Evolutionary conservation across 163 green algal genomes (phyloP), one percentile per base, ranked within the genome.

Genomic region (Botryococcus braunii): DNA sequence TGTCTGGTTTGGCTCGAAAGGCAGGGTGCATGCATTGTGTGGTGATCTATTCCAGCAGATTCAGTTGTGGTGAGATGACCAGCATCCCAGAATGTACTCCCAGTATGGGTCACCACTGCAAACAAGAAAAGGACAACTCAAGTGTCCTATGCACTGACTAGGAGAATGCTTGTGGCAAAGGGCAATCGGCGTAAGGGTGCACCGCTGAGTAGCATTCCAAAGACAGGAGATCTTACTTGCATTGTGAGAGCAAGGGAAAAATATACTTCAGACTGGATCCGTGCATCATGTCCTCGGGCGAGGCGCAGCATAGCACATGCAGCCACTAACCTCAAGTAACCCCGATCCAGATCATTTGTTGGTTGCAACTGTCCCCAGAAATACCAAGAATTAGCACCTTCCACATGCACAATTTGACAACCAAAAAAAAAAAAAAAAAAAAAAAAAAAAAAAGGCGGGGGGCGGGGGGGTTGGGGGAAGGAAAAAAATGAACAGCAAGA

Each of bases 231-330:
- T 27, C n/a, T n/a, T 21, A 47, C 71, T 66, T 77, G 71, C 73
- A 84, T 83, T 34, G 69, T 73, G 37, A 86, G 75, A 11, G 75
- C 71, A 50, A 83, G 60, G 35, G 59, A 39, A 35, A 75, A 50
- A 75, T 79, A 84, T 4, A 46, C 29, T 35, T 59, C 38, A 9
- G 66, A 25, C 2, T 37, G 25, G 9, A 84, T 55, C 25, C 57
- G 50, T 2, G 36, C 61, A 67, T 86, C 80, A 31, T 83, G 75
- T 8, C 65, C 62, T 13, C 68, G 75, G 2, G 70, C 75, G 40
- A 86, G 69, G 27, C 68, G 68, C 48, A 77, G 71, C 58, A 77
- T 38, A 8, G 71, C 65, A 9, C 39, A 41, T 7, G 57, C 50
- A n/a, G 65, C 47, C 5, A 60, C 65, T 49, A 77, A n/a, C 27